These are phyloP conservation scores for Monilinia fructicola DNA, from an alignment of 2,329 filamentous ascomycete species.

Conservation along the genomic window DNA sequence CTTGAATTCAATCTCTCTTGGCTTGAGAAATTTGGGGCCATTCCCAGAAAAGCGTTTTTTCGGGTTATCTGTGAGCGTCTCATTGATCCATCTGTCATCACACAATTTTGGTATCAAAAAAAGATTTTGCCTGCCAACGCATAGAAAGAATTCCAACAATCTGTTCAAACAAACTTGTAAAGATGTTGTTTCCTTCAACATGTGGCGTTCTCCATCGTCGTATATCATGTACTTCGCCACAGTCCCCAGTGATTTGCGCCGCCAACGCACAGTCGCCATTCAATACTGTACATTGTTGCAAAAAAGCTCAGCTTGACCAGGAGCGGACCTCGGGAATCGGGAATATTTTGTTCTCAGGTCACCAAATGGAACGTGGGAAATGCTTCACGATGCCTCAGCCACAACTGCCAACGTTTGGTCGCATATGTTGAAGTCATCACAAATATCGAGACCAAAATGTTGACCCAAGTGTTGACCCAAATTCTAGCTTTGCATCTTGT, in stretches of 20 bases:
- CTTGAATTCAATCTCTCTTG: background rate
- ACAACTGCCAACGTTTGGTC: constrained; percentile 5
- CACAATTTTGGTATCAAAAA: background rate
- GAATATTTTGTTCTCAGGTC: constrained; percentile 6
- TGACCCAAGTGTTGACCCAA: background rate
- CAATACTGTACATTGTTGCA: background rate
- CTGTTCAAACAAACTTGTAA: background rate
- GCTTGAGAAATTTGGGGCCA: constrained; percentile 7
- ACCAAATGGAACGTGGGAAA: constrained; percentile 8
- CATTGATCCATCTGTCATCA: constrained; percentile 5
- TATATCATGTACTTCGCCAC: constrained; percentile 33
- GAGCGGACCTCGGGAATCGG: constrained; percentile 19
- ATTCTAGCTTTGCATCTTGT: constrained; percentile 3
- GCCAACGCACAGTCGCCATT: constrained; percentile 34
- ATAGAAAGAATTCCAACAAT: constrained; percentile 15
- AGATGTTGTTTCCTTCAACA: constrained; percentile 1
- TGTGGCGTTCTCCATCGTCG: constrained; percentile 23
- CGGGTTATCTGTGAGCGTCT: background rate
- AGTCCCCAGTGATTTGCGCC: constrained; percentile 29
- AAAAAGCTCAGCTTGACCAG: constrained; percentile 35
- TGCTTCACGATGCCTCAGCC: constrained; percentile 4
- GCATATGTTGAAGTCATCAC: background rate
- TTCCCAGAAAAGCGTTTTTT: constrained; percentile 20
- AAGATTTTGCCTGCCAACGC: constrained; percentile 23
- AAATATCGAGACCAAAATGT: background rate